Conservation (phyloP, 768 basidiomycete genomes). For the Tylopilus felleus region DNA sequence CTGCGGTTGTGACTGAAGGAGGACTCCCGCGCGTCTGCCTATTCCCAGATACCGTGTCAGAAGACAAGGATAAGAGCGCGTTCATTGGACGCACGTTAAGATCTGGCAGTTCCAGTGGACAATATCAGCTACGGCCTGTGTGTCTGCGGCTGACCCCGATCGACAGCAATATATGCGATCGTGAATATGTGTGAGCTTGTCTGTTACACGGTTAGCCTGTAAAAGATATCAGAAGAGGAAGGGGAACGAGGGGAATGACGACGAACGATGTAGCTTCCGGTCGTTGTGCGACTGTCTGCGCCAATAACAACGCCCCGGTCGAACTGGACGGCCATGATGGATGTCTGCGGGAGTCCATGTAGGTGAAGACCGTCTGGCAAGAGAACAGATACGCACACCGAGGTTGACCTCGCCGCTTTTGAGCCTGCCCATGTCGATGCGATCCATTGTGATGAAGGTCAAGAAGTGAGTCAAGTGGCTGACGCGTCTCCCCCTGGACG, state of each 20-base stretch:
- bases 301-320: constrained; percentile 92
- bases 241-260: not conserved
- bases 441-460: constrained; percentile 43
- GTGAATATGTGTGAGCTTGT: constrained; percentile 95
- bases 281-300: constrained; percentile 96
- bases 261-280: constrained; percentile 91
- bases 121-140: constrained; percentile 91
- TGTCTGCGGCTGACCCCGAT: constrained; percentile 96
- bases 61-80: not conserved
- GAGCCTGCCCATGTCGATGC: constrained; percentile 80
- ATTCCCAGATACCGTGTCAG: constrained; percentile 4
- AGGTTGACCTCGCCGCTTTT: constrained; percentile 97
- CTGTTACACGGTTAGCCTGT: constrained; percentile 96
- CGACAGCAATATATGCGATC: constrained; percentile 99
- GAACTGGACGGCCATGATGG: constrained; percentile 99
- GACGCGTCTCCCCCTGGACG: constrained; percentile 51
- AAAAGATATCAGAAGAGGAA: not conserved
- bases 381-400: constrained; percentile 58
- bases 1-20: constrained; percentile 80
- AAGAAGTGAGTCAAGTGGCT: constrained; percentile 22
- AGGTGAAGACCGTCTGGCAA: not conserved
- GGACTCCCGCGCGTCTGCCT: constrained; percentile 59
- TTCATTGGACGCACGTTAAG: constrained; percentile 49
- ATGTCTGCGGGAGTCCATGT: constrained; percentile 59
- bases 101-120: constrained; percentile 83